Evolutionary conservation across 2,329 filamentous ascomycete genomes (phyloP), one percentile per base, ranked within the genome.

Genomic region (Aspergillus proliferans): DNA sequence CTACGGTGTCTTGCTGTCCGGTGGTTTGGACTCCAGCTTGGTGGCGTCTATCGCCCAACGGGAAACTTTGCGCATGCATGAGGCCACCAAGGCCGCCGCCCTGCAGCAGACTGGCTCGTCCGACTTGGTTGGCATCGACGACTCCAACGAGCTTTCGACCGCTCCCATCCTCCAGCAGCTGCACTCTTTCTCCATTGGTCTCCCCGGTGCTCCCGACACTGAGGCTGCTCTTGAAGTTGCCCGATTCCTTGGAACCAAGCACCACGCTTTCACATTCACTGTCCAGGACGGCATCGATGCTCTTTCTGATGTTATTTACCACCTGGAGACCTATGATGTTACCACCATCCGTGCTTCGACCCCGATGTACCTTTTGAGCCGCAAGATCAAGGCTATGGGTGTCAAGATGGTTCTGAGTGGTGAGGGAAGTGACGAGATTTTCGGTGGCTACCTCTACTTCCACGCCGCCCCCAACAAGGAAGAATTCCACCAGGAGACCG

Each of bases 341-440:
- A 98, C 93, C 47, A 98, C 93, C 3, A 97, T 98, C 68, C 90
- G 93, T 67, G 93, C 93, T 48, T 97, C 92, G 9, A 98, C 93
- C 9, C 93, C 93, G 58, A 98, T 98, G 93, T 98, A 96, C 76
- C 78, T 98, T 55, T 81, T 98, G 43, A 93, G 89, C 53, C 85
- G 94, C 69, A 98, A 98, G 80, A 98, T 98, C 79, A 98, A 98
- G 80, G 93, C 91, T 33, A 92, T 96, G 85, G 93, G 93, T 56
- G 88, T 98, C 67, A 98, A 98, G 83, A 98, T 98, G 93, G 93
- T 98, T 49, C 81, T 98, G 54, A 94, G 87, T 64, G 93, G 93
- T 53, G 93, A 98, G 75, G 93, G 93, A 45, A 93, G 87, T 64
- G 93, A 98, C 71, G 93, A 98, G 76, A 96, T 96, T 69, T 97